These are phyloP conservation scores for Hanseniaspora guilliermondii DNA, from an alignment of 805 yeast genomes.

Conservation along the genomic window DNA sequence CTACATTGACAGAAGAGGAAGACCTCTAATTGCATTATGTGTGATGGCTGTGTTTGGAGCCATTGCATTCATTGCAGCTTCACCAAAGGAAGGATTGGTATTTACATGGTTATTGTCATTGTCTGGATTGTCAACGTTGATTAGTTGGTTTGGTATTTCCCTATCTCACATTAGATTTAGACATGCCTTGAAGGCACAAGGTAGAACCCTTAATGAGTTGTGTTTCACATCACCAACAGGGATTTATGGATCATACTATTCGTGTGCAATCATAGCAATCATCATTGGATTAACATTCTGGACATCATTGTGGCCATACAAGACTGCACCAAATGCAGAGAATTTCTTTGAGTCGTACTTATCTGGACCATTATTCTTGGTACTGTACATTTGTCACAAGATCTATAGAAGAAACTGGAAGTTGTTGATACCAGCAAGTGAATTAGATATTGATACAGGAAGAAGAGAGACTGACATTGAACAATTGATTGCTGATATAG, in stretches of 20 bases:
- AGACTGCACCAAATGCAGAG: background rate
- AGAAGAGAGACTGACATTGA: constrained; percentile 24
- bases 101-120: constrained; percentile 46
- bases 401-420: constrained; percentile 32
- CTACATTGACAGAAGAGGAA: constrained; percentile 63
- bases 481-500: background rate
- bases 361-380: background rate
- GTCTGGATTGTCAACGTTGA: constrained; percentile 44
- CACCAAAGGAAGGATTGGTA: constrained; percentile 35
- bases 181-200: constrained; percentile 50
- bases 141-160: constrained; percentile 53
- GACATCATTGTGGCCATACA: background rate
- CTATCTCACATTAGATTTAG: constrained; percentile 51
- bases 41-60: constrained; percentile 42
- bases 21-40: constrained; percentile 60
- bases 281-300: background rate
- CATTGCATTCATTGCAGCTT: constrained; percentile 43
- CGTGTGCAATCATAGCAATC: background rate
- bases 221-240: constrained; percentile 59
- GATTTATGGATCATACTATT: constrained; percentile 3
- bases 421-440: constrained; percentile 31
- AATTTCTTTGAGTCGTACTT: background rate
- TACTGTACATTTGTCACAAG: constrained; percentile 41
- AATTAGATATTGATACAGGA: constrained; percentile 49
- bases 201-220: constrained; percentile 54